A percentile compares a stretch with the other conserved stretches of the same genome.
Conservation (phyloP, 2,329 filamentous ascomycete species). For the Zasmidium citrigriseum region DNA sequence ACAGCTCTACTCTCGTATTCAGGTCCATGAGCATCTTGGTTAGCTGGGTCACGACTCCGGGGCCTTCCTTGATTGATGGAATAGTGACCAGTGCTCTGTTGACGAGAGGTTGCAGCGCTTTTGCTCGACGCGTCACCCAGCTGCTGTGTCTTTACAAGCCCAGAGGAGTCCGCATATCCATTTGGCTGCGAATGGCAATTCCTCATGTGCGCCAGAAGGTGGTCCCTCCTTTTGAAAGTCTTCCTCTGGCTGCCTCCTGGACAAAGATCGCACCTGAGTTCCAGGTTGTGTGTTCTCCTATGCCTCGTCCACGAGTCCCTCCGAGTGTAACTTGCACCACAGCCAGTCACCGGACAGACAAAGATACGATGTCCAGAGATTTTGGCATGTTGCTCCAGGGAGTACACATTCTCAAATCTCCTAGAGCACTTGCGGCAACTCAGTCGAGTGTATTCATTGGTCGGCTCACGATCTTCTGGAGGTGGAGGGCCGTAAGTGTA, state of each 20-base stretch:
- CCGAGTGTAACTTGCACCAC: conserved; percentile 11
- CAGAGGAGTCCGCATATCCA: not conserved
- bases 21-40: too few relatives aligned
- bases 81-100: too few relatives aligned
- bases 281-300: conserved; percentile 4
- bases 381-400: conserved; percentile 17
- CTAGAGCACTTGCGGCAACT: not conserved
- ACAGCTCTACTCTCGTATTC: not conserved
- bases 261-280: conserved; percentile 5
- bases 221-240: conserved; percentile 18
- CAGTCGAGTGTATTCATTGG: not conserved
- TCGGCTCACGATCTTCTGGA: not conserved
- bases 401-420: conserved; percentile 4
- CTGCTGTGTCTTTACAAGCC: not conserved
- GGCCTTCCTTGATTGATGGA: too few relatives aligned
- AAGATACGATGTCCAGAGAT: conserved; percentile 10
- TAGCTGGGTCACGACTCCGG: too few relatives aligned
- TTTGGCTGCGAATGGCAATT: conserved; percentile 5
- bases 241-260: not conserved
- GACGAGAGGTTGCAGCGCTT: not conserved
- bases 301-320: conserved; percentile 12
- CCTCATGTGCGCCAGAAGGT: conserved; percentile 12
- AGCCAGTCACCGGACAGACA: conserved; percentile 8
- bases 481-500: not conserved
- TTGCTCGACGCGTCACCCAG: not conserved